Conservation (phyloP, 2,329 filamentous ascomycete genomes). For the Calonectria pauciramosa region DNA sequence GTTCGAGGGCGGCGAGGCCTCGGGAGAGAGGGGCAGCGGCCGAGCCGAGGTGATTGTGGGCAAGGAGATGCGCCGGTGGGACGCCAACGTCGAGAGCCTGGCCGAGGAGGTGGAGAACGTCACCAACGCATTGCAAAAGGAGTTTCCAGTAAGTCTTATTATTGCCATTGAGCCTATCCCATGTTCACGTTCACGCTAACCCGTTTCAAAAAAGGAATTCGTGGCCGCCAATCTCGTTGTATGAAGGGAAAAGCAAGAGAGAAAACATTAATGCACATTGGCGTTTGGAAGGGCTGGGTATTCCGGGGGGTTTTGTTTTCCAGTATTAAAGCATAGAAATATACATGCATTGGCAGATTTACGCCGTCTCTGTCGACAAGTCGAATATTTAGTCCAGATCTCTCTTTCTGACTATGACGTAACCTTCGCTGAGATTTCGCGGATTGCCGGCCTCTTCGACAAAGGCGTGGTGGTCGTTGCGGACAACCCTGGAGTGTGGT, state of each 20-base stretch:
- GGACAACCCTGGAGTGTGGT: background rate
- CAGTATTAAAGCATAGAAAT: constrained; percentile 32
- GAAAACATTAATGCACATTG: constrained; percentile 37
- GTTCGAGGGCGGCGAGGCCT: constrained; percentile 83
- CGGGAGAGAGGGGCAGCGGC: constrained; percentile 77
- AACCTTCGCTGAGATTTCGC: constrained; percentile 63
- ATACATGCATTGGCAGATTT: constrained; percentile 32
- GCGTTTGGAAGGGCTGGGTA: constrained; percentile 39
- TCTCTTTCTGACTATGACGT: constrained; percentile 66
- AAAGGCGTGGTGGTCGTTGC: constrained; percentile 47
- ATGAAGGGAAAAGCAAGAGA: constrained; percentile 34
- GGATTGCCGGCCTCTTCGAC: constrained; percentile 67
- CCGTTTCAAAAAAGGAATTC: constrained; percentile 61
- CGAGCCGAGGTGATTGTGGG: constrained; percentile 74
- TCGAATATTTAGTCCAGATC: constrained; percentile 61
- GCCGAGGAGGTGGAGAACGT: constrained; percentile 92
- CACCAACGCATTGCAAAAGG: constrained; percentile 82
- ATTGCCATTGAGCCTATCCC: background rate
- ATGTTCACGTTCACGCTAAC: constrained; percentile 21
- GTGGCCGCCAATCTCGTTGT: constrained; percentile 66
- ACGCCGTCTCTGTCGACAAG: constrained; percentile 30
- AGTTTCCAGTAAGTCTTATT: constrained; percentile 74
- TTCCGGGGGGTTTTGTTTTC: constrained; percentile 30
- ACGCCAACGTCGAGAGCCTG: constrained; percentile 86
- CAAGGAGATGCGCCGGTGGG: constrained; percentile 86